A percentile compares a stretch with the other conserved stretches of the same genome.
Conservation (phyloP, 805 yeast species). For the Saccharomyces cerevisiae region DNA sequence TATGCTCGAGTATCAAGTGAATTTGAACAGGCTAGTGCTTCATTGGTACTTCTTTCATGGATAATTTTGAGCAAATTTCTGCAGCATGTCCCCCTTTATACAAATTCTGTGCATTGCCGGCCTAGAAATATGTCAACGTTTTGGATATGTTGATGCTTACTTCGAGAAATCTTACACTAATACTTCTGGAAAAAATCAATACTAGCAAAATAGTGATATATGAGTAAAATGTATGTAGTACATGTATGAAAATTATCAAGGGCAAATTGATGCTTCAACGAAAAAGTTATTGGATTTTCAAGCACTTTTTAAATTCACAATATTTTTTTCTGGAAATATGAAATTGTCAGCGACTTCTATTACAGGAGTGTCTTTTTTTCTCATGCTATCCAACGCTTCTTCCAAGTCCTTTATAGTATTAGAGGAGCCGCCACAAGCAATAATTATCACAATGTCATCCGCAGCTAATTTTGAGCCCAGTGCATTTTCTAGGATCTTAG, state of each 20-base stretch:
- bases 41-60: too few relatives aligned
- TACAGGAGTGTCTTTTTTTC: not conserved
- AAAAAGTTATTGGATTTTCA: not conserved
- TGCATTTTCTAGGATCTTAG: conserved; percentile 10
- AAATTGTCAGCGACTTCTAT: not conserved
- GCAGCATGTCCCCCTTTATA: too few relatives aligned
- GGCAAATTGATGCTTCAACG: not conserved
- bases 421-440: conserved; percentile 52
- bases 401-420: conserved; percentile 28
- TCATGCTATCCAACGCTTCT: conserved; percentile 2
- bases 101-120: too few relatives aligned
- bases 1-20: too few relatives aligned
- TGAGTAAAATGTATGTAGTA: not conserved
- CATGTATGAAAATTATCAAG: not conserved
- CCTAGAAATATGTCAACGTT: too few relatives aligned
- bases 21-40: too few relatives aligned
- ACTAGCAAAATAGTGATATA: not conserved
- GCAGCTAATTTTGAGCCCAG: conserved; percentile 10
- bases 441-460: conserved; percentile 42
- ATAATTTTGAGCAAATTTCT: too few relatives aligned
- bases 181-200: not conserved
- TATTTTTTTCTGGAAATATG: not conserved
- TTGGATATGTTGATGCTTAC: too few relatives aligned
- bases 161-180: not conserved
- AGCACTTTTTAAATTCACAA: not conserved